phyloP scores from a whole-genome alignment of 805 yeast genomes.

The Kazachstania bromeliacearum region DNA sequence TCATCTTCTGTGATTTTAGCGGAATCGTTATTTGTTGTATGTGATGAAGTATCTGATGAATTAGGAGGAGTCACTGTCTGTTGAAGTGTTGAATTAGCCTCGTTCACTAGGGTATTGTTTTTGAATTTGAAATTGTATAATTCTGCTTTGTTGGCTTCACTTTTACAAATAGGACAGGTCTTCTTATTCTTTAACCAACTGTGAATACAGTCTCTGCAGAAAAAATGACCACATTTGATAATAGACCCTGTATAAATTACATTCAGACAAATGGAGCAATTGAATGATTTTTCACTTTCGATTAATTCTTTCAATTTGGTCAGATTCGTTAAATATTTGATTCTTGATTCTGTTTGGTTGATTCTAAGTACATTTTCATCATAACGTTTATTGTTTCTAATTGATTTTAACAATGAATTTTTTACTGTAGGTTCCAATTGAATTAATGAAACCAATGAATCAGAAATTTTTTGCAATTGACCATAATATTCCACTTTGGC shows the following conservation, averaged over 20 bases:
- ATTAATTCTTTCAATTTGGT: constrained; percentile 20
- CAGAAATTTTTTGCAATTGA: constrained; percentile 79
- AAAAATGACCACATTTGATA: constrained; percentile 87
- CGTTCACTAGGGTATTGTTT: too few species aligned
- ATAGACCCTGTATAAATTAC: constrained; percentile 66
- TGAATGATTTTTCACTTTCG: constrained; percentile 26
- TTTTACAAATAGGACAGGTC: constrained; percentile 78
- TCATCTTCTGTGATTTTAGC: background rate
- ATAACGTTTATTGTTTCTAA: constrained; percentile 17
- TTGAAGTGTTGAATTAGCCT: constrained; percentile 4
- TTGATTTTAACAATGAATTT: constrained; percentile 13
- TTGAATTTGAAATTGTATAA: constrained; percentile 58
- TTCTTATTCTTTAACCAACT: constrained; percentile 56
- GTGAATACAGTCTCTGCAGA: constrained; percentile 70
- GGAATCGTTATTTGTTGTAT: background rate
- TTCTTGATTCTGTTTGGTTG: constrained; percentile 31
- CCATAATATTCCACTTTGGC: constrained; percentile 73
- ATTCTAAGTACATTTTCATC: constrained; percentile 18
- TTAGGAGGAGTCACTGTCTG: background rate
- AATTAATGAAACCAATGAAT: constrained; percentile 53
- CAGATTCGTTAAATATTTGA: constrained; percentile 42
- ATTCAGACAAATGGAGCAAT: constrained; percentile 74
- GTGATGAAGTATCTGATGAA: background rate
- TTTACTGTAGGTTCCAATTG: constrained; percentile 16
- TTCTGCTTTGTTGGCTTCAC: constrained; percentile 38